phyloP scores from a whole-genome alignment of 1,284 basidiomycete species.

The Cutaneotrichosporon cutaneum region DNA sequence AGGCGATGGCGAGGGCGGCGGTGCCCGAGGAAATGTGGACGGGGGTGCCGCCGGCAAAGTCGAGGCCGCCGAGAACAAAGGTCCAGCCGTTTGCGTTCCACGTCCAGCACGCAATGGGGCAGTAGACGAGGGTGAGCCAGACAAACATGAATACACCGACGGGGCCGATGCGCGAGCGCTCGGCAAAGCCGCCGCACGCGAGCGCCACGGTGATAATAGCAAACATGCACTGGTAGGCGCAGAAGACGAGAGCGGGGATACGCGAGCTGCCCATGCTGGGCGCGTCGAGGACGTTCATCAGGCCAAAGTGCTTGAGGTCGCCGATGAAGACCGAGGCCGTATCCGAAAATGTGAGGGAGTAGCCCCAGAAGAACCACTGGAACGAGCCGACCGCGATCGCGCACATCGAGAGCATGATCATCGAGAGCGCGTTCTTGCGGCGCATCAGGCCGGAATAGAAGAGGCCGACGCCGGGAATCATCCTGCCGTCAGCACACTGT shows the following conservation, averaged over 20 bases:
- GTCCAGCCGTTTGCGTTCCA: constrained; percentile 92
- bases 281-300: constrained; percentile 73
- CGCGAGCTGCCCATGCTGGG: constrained; percentile 67
- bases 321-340: constrained; percentile 31
- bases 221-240: constrained; percentile 62
- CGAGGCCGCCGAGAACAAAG: constrained; percentile 72
- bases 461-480: constrained; percentile 76
- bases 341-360: constrained; percentile 56
- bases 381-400: constrained; percentile 68
- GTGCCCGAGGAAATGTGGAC: constrained; percentile 90
- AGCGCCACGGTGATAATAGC: constrained; percentile 61
- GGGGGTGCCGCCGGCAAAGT: constrained; percentile 94
- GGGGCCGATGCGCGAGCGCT: constrained; percentile 83
- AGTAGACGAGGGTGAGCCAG: constrained; percentile 92
- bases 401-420: constrained; percentile 83
- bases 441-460: constrained; percentile 82
- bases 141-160: constrained; percentile 83
- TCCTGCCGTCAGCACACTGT: constrained; percentile 72
- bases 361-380: constrained; percentile 56
- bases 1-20: constrained; percentile 84
- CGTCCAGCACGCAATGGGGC: constrained; percentile 90
- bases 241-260: constrained; percentile 81
- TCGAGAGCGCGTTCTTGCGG: constrained; percentile 87
- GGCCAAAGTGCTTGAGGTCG: constrained; percentile 41
- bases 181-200: constrained; percentile 87